phyloP scores from a whole-genome alignment of 163 green algal genomes.

The Volvox carteri region DNA sequence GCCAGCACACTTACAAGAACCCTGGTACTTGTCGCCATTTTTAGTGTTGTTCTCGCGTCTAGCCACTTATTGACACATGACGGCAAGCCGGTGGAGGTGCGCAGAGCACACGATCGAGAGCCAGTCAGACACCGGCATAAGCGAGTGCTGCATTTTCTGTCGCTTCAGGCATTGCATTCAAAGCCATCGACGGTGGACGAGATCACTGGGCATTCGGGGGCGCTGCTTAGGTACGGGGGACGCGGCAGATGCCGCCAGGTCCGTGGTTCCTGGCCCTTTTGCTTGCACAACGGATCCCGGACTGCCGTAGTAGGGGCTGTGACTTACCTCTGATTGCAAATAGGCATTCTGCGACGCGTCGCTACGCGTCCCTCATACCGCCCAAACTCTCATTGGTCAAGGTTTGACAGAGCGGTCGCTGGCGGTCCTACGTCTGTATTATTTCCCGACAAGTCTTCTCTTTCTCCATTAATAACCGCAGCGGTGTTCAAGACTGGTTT shows the following conservation, averaged over 20 bases:
- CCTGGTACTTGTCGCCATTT: background rate
- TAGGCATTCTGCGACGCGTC: background rate
- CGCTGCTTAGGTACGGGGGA: slow-evolving; percentile 35
- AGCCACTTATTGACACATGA: slow-evolving; percentile 39
- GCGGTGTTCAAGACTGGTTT: slow-evolving; percentile 54
- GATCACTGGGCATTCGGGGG: background rate
- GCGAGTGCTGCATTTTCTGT: background rate
- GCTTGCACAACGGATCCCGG: background rate
- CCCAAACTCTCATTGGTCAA: background rate
- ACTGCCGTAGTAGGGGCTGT: background rate
- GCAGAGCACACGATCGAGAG: background rate
- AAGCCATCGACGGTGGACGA: background rate
- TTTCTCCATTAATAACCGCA: background rate
- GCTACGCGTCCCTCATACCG: background rate
- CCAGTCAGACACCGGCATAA: background rate
- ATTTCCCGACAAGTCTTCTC: background rate
- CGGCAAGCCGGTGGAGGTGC: slow-evolving; percentile 27
- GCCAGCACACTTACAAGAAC: background rate
- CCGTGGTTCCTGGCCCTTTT: background rate
- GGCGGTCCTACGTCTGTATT: background rate
- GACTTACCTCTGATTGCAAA: background rate
- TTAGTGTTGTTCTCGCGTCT: slow-evolving; percentile 13
- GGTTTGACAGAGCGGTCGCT: background rate
- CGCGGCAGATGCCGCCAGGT: background rate
- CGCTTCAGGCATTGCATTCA: background rate